Percentiles rank a stretch among this genome's conserved stretches.
These are phyloP conservation scores for Fonsecaea pedrosoi DNA, from an alignment of 2,329 filamentous ascomycete genomes.

Conservation along the genomic window DNA sequence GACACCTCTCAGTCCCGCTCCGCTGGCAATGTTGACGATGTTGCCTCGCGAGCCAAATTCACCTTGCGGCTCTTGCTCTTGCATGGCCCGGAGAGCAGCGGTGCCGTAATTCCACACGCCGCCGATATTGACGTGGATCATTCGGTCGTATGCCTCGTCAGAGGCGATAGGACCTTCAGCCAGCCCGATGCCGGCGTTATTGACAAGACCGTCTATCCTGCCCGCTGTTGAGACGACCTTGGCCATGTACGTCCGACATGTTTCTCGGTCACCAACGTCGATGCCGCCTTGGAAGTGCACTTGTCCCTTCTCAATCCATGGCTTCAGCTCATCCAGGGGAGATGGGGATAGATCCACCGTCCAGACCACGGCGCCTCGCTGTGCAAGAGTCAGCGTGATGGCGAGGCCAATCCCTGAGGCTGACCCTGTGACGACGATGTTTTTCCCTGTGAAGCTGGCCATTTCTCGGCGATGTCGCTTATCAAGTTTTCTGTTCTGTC, in stretches of 20 bases:
- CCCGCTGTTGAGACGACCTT: constrained; percentile 63
- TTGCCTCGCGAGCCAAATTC: constrained; percentile 24
- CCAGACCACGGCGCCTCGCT: constrained; percentile 27
- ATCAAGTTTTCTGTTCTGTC: background rate
- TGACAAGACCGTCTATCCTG: constrained; percentile 42
- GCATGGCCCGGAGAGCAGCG: constrained; percentile 54
- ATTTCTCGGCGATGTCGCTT: constrained; percentile 4
- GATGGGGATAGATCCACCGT: constrained; percentile 21
- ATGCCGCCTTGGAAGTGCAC: constrained; percentile 30
- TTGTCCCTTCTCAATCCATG: constrained; percentile 25
- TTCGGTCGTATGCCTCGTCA: constrained; percentile 49
- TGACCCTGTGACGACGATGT: constrained; percentile 71
- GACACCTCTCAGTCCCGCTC: constrained; percentile 27
- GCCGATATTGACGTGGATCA: constrained; percentile 54
- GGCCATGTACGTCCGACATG: constrained; percentile 48
- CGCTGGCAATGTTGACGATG: constrained; percentile 35
- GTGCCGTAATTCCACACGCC: constrained; percentile 54
- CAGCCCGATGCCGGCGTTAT: constrained; percentile 43
- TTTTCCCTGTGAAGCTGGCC: constrained; percentile 24
- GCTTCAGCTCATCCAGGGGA: constrained; percentile 23
- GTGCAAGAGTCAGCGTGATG: constrained; percentile 49
- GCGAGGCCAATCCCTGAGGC: constrained; percentile 68
- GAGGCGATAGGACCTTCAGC: constrained; percentile 55
- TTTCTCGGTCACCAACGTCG: constrained; percentile 18
- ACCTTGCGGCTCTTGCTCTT: constrained; percentile 49